phyloP scores from a whole-genome alignment of 768 basidiomycete species.

The Tricholoma bakamatsutake region DNA sequence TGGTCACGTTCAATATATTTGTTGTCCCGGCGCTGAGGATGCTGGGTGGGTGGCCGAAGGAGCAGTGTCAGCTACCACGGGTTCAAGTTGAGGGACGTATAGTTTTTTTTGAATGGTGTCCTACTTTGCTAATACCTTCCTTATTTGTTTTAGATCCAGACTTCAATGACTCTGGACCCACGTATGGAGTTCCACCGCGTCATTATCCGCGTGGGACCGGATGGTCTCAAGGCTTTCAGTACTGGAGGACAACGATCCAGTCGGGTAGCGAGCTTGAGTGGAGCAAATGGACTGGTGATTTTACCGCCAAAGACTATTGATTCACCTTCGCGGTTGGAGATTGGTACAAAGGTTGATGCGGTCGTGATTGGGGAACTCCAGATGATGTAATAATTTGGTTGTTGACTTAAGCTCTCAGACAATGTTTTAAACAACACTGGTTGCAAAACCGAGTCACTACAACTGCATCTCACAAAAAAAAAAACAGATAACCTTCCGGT shows the following conservation, averaged over 20 bases:
- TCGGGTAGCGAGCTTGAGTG: constrained; percentile 70
- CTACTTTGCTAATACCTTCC: not conserved
- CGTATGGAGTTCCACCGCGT: constrained; percentile 85
- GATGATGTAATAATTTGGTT: not conserved
- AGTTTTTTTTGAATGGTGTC: not conserved
- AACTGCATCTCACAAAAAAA: too few relatives aligned
- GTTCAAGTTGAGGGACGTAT: constrained; percentile 56
- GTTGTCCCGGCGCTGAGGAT: constrained; percentile 74
- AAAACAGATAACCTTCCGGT: too few relatives aligned
- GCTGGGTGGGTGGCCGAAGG: constrained; percentile 61
- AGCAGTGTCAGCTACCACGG: constrained; percentile 50
- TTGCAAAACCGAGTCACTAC: too few relatives aligned
- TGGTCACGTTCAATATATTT: constrained; percentile 83
- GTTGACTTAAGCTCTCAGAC: too few relatives aligned
- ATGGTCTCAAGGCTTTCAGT: constrained; percentile 59
- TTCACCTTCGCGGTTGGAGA: constrained; percentile 34
- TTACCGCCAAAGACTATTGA: constrained; percentile 43
- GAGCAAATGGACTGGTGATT: constrained; percentile 74
- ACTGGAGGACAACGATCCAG: constrained; percentile 88
- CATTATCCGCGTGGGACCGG: constrained; percentile 39
- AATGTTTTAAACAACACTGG: too few relatives aligned
- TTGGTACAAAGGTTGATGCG: constrained; percentile 52
- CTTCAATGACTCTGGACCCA: constrained; percentile 60
- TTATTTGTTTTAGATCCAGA: constrained; percentile 38
- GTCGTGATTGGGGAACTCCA: constrained; percentile 66